These are phyloP conservation scores for Hirschioporus abietinus DNA, from an alignment of 768 basidiomycete genomes.

Conservation along the genomic window DNA sequence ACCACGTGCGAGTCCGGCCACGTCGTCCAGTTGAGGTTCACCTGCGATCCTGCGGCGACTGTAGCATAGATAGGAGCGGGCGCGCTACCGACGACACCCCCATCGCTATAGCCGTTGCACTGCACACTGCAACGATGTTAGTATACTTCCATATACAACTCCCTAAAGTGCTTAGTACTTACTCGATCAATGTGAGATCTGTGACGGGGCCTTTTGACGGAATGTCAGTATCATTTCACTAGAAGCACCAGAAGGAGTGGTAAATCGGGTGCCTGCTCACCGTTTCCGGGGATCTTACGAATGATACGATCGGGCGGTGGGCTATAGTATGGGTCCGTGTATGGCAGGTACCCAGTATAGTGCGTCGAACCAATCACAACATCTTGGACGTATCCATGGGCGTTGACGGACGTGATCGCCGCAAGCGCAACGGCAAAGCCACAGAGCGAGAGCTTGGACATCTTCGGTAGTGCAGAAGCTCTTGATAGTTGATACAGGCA, in stretches of 20 bases:
- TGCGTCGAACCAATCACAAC: conserved; percentile 27
- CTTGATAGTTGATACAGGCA: neutral
- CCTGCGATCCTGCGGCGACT: conserved; percentile 33
- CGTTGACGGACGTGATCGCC: conserved; percentile 19
- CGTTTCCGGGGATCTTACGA: conserved; percentile 37
- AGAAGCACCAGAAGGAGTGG: neutral
- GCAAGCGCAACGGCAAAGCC: neutral
- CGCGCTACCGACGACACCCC: conserved; percentile 26
- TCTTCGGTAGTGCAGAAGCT: neutral
- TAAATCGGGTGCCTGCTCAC: conserved; percentile 15
- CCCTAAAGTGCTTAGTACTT: conserved; percentile 9
- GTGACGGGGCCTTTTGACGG: conserved; percentile 28
- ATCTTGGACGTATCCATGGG: conserved; percentile 38
- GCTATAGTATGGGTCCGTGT: conserved; percentile 30
- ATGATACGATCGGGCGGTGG: conserved; percentile 35
- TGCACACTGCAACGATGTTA: conserved; percentile 20
- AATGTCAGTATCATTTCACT: neutral
- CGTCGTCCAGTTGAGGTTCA: conserved; percentile 37
- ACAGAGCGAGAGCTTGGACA: neutral
- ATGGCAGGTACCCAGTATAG: conserved; percentile 35
- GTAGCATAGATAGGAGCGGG: conserved; percentile 36
- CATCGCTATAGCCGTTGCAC: conserved; percentile 26
- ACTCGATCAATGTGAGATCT: conserved; percentile 35
- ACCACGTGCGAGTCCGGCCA: conserved; percentile 23
- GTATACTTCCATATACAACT: neutral